phyloP scores from a whole-genome alignment of 768 basidiomycete species.

The Daedaleopsis sinensis region DNA sequence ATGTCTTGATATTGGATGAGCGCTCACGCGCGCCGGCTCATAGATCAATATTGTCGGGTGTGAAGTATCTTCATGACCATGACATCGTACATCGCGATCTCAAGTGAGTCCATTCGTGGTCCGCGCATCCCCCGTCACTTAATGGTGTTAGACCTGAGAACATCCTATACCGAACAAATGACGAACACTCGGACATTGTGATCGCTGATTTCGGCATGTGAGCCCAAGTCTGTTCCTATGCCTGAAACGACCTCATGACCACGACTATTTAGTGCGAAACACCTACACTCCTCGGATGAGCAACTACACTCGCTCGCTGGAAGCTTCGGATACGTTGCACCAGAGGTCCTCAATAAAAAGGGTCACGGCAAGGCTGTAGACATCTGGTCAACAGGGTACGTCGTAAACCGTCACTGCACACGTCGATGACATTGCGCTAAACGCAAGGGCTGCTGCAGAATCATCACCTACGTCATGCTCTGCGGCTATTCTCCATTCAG shows the following conservation, averaged over 20 bases:
- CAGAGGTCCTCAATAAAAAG: constrained; percentile 78
- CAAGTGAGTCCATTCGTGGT: constrained; percentile 54
- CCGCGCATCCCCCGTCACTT: background rate
- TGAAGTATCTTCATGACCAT: constrained; percentile 87
- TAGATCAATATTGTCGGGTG: constrained; percentile 83
- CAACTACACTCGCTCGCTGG: constrained; percentile 75
- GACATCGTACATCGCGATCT: constrained; percentile 97
- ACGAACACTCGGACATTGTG: constrained; percentile 80
- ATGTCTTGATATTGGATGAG: background rate
- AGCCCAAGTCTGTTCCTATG: background rate
- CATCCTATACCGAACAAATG: constrained; percentile 86
- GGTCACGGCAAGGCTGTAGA: constrained; percentile 94
- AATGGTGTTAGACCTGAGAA: constrained; percentile 80
- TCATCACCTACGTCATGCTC: constrained; percentile 93
- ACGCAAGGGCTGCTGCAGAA: constrained; percentile 42
- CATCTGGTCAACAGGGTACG: constrained; percentile 90
- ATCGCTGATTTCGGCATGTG: constrained; percentile 98
- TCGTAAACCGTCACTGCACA: constrained; percentile 4
- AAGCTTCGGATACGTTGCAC: constrained; percentile 89
- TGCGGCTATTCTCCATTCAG: constrained; percentile 97
- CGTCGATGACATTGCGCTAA: background rate
- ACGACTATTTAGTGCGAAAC: constrained; percentile 65
- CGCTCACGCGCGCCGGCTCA: background rate
- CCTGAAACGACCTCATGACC: background rate
- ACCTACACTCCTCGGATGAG: constrained; percentile 71